phyloP scores from a whole-genome alignment of 345 rosid genomes.

The Ceriops tagal region DNA sequence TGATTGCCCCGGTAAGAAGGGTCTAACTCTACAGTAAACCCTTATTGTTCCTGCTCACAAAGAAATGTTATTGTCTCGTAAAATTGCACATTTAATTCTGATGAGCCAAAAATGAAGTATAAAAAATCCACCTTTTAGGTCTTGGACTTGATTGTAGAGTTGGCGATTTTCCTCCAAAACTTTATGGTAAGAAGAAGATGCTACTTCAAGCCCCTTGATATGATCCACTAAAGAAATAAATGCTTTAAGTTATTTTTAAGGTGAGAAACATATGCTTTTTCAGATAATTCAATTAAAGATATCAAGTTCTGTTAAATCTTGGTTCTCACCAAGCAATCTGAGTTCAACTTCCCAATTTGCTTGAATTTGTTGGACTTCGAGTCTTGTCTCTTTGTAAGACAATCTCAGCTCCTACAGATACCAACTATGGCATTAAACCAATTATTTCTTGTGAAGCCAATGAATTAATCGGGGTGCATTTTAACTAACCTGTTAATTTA shows the following conservation, averaged over 20 bases:
- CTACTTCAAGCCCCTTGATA: constrained; percentile 66
- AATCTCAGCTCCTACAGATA: constrained; percentile 56
- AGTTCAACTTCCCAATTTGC: constrained; percentile 63
- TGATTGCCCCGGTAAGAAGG: constrained; percentile 68
- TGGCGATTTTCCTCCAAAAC: constrained; percentile 85
- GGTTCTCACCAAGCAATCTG: constrained; percentile 52
- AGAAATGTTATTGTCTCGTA: not conserved
- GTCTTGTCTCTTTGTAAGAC: constrained; percentile 43
- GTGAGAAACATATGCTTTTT: not conserved
- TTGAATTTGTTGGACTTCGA: constrained; percentile 58
- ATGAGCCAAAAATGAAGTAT: not conserved
- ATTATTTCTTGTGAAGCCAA: not conserved
- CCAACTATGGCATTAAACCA: not conserved
- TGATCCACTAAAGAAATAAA: constrained; percentile 49
- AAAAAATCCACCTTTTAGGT: constrained; percentile 67
- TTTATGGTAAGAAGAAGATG: constrained; percentile 72
- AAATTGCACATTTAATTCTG: not conserved
- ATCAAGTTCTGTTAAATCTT: not conserved
- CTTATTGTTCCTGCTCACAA: constrained; percentile 68
- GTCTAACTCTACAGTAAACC: constrained; percentile 88
- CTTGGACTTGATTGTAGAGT: constrained; percentile 98
- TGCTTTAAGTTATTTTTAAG: not conserved
- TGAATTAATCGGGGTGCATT: not conserved
- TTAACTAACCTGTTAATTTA: not conserved
- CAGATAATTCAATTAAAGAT: no score